Evolutionary conservation across 1,139 yeast genomes (phyloP), one percentile per base, ranked within the genome.

Genomic region (Debaryomycetaceae sp.): DNA sequence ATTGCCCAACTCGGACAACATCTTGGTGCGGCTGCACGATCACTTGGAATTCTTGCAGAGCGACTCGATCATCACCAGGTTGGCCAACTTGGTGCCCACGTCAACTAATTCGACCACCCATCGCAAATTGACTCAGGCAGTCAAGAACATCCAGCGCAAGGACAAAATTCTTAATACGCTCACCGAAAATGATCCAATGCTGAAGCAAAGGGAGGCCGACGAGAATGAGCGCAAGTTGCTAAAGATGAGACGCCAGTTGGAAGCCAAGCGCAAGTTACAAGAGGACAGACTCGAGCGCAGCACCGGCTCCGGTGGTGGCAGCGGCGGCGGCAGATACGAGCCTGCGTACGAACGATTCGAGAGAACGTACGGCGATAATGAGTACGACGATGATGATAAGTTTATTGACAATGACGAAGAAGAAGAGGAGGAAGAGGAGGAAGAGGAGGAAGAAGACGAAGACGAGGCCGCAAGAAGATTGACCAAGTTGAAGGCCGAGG

Each of bases 51-150:
- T 84, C 28, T 69, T 88, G 46, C 89, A 84, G 54, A 61, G 70
- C 16, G 68, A 70, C 35, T 45, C 67, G 13, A 48, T 61, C 11
- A 49, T 76, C 39, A 65, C 54, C 34, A 77, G 82, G 44, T 61
- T 76, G 3, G 72, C 85, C 50, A 81, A 81, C 51, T 75, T 89
- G 39, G 75, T 89, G 33, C 98, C 98, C 13, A 80, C 96, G 0
- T 85, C 96, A 0, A 85, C 93, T 10, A 70, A 75, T 32, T 84
- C 96, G 2, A 73, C 75, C 32, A 82, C 95, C 3, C 97, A 91
- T 53, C 72, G 77, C 46, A 76, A 79, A 48, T 71, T 91, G 44
- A 83, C 95, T 2, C 75, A 75, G 42, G 89, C 91, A 10, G 78
- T 89, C 29, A 78, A 80, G 39, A 73, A 78, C 35, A 76, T 76